These are phyloP conservation scores for Neurospora sp. DNA, from an alignment of 495 filamentous ascomycete species.

Conservation along the genomic window DNA sequence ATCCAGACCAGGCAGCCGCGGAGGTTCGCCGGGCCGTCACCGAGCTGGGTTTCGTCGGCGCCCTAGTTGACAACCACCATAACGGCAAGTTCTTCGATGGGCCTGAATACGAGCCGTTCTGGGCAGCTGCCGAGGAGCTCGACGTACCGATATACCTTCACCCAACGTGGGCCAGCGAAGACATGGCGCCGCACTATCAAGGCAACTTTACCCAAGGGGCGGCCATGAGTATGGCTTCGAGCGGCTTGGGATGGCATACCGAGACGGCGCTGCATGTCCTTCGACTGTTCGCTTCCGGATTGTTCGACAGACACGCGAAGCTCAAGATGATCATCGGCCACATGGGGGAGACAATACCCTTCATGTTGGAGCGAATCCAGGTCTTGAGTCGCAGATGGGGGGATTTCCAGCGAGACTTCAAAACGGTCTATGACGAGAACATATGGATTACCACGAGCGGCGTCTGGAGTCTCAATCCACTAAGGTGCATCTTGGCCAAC, in stretches of 20 bases:
- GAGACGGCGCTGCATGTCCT: slow-evolving; percentile 35
- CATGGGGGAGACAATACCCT: slow-evolving; percentile 55
- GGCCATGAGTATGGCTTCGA: slow-evolving; percentile 18
- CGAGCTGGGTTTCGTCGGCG: slow-evolving; percentile 43
- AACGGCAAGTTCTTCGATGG: slow-evolving; percentile 40
- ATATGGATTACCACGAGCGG: slow-evolving; percentile 58
- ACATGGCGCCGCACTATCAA: slow-evolving; percentile 23
- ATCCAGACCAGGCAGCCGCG: slow-evolving; percentile 32
- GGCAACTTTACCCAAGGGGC: slow-evolving; percentile 35
- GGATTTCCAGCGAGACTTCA: slow-evolving; percentile 40
- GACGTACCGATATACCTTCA: slow-evolving; percentile 52
- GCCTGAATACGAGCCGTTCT: slow-evolving; percentile 35
- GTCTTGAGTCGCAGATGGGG: slow-evolving; percentile 41
- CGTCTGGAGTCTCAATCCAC: slow-evolving; percentile 46
- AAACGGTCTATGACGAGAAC: slow-evolving; percentile 49
- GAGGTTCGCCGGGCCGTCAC: slow-evolving; percentile 40
- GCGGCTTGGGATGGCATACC: slow-evolving; percentile 36
- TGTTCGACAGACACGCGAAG: slow-evolving; percentile 43
- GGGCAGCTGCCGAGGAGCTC: slow-evolving; percentile 36
- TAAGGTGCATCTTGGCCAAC: slow-evolving; percentile 40
- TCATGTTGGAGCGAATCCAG: slow-evolving; percentile 51
- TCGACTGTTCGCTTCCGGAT: slow-evolving; percentile 22
- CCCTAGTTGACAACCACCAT: slow-evolving; percentile 45
- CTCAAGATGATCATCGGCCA: slow-evolving; percentile 59
- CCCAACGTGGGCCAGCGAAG: slow-evolving; percentile 33